These are phyloP conservation scores for Cutaneotrichosporon cavernicola DNA, from an alignment of 1,284 basidiomycete genomes.

Conservation along the genomic window DNA sequence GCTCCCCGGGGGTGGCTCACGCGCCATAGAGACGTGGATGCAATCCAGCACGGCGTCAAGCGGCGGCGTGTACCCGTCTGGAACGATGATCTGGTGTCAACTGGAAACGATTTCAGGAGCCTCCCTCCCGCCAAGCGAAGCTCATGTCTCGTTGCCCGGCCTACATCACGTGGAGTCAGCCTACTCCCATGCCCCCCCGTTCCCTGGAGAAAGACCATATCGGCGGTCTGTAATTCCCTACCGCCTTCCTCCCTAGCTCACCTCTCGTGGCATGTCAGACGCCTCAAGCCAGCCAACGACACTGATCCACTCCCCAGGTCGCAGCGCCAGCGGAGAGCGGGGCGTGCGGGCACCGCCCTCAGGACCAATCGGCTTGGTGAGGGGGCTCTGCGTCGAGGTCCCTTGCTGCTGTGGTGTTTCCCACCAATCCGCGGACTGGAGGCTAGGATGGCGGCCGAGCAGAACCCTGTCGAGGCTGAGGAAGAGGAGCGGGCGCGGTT, in stretches of 20 bases:
- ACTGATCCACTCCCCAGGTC: constrained; percentile 8
- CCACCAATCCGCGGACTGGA: neutral
- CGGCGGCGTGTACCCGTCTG: constrained; percentile 1
- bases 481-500: constrained; percentile 1
- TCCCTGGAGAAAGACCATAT: too few species aligned
- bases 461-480: neutral
- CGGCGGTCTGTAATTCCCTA: too few species aligned
- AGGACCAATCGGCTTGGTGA: too few species aligned
- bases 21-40: constrained; percentile 1
- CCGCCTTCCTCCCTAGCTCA: neutral
- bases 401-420: too few species aligned
- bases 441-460: neutral
- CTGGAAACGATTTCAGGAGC: neutral
- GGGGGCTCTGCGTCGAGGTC: neutral
- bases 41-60: constrained; percentile 2
- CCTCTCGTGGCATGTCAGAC: neutral
- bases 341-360: constrained; percentile 3
- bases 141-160: neutral
- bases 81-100: constrained; percentile 6
- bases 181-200: too few species aligned
- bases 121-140: too few species aligned
- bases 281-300: constrained; percentile 11
- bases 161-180: too few species aligned
- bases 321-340: neutral
- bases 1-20: constrained; percentile 1